phyloP scores from a whole-genome alignment of 2,329 filamentous ascomycete species.

The Aspergillus sclerotialis region DNA sequence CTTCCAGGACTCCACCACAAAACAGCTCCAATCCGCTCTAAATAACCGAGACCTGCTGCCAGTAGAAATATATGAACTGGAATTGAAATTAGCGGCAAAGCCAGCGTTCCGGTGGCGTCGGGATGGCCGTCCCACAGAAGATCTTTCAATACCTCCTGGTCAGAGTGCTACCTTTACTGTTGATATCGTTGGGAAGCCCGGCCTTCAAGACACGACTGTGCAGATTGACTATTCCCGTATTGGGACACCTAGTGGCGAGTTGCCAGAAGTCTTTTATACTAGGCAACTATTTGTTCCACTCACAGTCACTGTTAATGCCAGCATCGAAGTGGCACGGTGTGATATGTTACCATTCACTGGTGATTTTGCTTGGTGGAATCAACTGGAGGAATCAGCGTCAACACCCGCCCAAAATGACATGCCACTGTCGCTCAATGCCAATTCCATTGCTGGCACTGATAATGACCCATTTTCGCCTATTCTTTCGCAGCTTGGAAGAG shows the following conservation, averaged over 20 bases:
- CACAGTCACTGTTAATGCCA: conserved; percentile 85
- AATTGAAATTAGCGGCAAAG: conserved; percentile 68
- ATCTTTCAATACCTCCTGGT: conserved; percentile 59
- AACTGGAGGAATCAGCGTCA: conserved; percentile 9
- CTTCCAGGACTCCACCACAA: conserved; percentile 81
- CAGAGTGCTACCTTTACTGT: conserved; percentile 67
- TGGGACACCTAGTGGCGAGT: conserved; percentile 60
- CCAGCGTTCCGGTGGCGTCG: conserved; percentile 57
- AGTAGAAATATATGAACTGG: conserved; percentile 77
- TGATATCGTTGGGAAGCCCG: conserved; percentile 79
- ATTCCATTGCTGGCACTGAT: conserved; percentile 11
- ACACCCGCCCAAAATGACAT: conserved; percentile 4
- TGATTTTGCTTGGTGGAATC: conserved; percentile 58
- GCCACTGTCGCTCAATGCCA: conserved; percentile 9
- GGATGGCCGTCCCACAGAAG: conserved; percentile 39
- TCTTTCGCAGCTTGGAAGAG: conserved; percentile 35
- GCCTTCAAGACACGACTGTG: conserved; percentile 69
- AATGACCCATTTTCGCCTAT: conserved; percentile 40
- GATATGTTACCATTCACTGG: conserved; percentile 70
- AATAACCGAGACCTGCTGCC: conserved; percentile 69
- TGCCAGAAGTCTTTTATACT: conserved; percentile 72
- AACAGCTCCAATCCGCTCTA: conserved; percentile 66
- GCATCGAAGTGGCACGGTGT: conserved; percentile 71
- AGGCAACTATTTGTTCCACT: conserved; percentile 74
- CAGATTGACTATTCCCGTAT: conserved; percentile 82